phyloP scores from a whole-genome alignment of 129 eudicot species.

The Arctium lappa region DNA sequence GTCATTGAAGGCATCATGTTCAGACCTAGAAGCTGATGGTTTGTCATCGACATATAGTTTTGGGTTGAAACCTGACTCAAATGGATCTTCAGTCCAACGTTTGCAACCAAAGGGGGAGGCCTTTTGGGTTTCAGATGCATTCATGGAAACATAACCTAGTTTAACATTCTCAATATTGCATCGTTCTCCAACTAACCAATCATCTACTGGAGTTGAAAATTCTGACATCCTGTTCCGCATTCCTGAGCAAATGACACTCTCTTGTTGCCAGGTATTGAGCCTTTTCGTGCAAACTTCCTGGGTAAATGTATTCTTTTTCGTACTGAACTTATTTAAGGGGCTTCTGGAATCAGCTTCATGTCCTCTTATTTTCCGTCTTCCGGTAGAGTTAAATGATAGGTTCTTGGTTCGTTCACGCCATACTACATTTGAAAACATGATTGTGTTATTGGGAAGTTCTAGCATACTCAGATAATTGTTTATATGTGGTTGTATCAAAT shows the following conservation, averaged over 20 bases:
- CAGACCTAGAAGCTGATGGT: conserved; percentile 14
- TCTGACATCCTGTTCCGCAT: conserved; percentile 18
- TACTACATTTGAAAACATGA: conserved; percentile 23
- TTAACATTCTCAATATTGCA: conserved; percentile 5
- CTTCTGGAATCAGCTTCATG: conserved; percentile 20
- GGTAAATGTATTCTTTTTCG: conserved; percentile 11
- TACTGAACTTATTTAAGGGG: conserved; percentile 18
- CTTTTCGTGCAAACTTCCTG: conserved; percentile 16
- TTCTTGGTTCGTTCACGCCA: conserved; percentile 34
- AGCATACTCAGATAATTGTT: background rate
- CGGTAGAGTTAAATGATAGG: conserved; percentile 19
- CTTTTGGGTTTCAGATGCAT: conserved; percentile 26
- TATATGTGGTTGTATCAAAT: background rate
- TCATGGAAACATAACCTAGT: conserved; percentile 26
- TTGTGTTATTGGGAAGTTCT: background rate
- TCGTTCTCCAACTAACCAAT: conserved; percentile 30
- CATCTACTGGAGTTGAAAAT: conserved; percentile 31
- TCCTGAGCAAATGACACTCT: conserved; percentile 15
- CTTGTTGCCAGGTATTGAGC: conserved; percentile 8
- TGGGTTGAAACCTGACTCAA: conserved; percentile 11
- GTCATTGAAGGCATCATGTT: conserved; percentile 26
- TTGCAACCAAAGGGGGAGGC: conserved; percentile 14
- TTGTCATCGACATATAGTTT: conserved; percentile 19
- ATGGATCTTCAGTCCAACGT: conserved; percentile 34
- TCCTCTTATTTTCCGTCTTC: conserved; percentile 22